Base-by-base conservation (phyloP, 2,329 filamentous ascomycete genomes). In the Arthrocladium fulminans region DNA sequence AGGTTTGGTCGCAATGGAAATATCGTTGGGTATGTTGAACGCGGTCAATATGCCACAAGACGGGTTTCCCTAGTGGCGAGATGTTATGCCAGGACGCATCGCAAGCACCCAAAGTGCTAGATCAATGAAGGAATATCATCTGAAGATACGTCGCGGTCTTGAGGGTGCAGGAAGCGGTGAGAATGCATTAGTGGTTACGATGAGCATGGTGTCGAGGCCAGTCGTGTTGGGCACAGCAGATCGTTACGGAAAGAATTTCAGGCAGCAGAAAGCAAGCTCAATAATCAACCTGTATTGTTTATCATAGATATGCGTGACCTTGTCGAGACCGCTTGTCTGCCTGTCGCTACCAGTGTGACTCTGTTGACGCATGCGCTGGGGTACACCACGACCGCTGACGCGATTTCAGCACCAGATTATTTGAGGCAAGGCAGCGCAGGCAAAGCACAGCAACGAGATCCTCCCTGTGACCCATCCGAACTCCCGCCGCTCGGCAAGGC, bases 121-220 rank as follows among this genome's bases (percentile, higher is more conserved):
- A 3, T 24, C 8, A 25, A 25, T 25, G n/a, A 22, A 24, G 7
- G 8, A 7, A n/a, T 42, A 15, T 42, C 13, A 42, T 10, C 39
- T 27, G 24, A 3, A 15, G 39, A n/a, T 10, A 24, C 12, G 9
- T 42, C 24, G 39, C 22, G 12, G 9, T 24, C 8, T 20, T 27
- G 39, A 10, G 20, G 27, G 39, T 25, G 13, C 19, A 25, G 39
- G 24, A 42, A 42, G 39, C 39, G 39, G 39, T 42, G 22, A 42
- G 39, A 24, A 25, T 25, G 13, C 22, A 25, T 42, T 12, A 42
- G 19, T 12, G 22, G 39, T 42, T 23, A 42, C 39, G 39, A 15
- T 42, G 20, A 22, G 22, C 19, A 42, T 24, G 20, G 8, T 25
- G 22, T 42, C 39, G 39, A 25, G 22, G 13, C 13, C 13, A 8